phyloP scores from a whole-genome alignment of 75 land plant genomes.

The Cryptomeria japonica region DNA sequence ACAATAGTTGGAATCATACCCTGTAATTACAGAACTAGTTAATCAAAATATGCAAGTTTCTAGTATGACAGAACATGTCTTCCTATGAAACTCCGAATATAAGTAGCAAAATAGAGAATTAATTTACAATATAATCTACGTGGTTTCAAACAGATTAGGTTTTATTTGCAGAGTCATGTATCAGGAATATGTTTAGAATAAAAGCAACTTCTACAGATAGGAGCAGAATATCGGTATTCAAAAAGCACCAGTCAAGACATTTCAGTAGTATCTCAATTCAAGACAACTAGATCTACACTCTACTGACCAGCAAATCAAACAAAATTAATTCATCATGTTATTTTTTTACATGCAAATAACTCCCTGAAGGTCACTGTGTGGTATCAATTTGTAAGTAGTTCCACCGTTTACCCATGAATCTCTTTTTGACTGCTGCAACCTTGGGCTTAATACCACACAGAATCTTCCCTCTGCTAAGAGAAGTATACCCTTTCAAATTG shows the following conservation, averaged over 20 bases:
- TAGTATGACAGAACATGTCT: too few species aligned
- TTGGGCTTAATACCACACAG: background rate
- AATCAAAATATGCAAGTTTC: too few species aligned
- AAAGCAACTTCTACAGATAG: background rate
- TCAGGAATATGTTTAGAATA: background rate
- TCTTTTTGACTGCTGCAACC: background rate
- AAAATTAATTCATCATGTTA: background rate
- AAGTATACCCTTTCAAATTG: too few species aligned
- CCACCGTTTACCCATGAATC: too few species aligned
- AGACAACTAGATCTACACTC: background rate
- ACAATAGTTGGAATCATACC: too few species aligned
- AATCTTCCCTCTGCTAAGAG: background rate
- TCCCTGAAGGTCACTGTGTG: background rate
- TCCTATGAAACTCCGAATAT: background rate
- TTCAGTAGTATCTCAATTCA: background rate
- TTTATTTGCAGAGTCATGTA: background rate
- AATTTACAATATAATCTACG: background rate
- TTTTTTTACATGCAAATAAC: background rate
- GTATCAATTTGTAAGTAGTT: too few species aligned
- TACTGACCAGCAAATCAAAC: background rate
- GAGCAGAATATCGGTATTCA: background rate
- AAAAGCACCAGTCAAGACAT: background rate
- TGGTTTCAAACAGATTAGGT: background rate
- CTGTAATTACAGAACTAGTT: too few species aligned
- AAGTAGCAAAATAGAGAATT: background rate